Evolutionary conservation across 139 green algal species (phyloP).

Genomic region (Trebouxia sp.): DNA sequence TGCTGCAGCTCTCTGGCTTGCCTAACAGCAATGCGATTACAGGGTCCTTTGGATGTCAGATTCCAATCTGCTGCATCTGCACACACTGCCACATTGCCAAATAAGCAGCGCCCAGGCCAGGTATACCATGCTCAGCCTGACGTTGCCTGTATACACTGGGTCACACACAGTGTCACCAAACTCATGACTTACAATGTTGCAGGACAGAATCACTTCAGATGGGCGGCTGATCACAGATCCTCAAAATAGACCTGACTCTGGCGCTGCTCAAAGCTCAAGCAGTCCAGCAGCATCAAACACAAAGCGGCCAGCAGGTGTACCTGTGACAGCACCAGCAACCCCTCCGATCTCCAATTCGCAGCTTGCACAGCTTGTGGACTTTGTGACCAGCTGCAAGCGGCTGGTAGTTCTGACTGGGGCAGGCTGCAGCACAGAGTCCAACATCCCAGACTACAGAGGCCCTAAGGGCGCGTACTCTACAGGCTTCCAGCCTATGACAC

Average conservation of each 20-base stretch:
- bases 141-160: background rate
- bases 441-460: constrained; percentile 92
- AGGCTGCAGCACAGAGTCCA: constrained; percentile 67
- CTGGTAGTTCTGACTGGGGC: constrained; percentile 57
- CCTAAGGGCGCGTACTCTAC: constrained; percentile 87
- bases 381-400: constrained; percentile 34
- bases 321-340: constrained; percentile 24
- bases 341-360: constrained; percentile 20
- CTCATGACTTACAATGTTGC: background rate
- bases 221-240: constrained; percentile 10
- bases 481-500: constrained; percentile 96
- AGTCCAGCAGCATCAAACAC: background rate
- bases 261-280: background rate
- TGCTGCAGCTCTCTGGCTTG: too few species aligned
- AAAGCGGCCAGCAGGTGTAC: constrained; percentile 18
- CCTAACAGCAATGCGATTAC: too few species aligned
- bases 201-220: constrained; percentile 32
- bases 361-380: constrained; percentile 54
- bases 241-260: background rate
- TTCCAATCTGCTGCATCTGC: background rate
- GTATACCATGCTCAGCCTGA: background rate
- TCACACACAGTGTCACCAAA: too few species aligned
- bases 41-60: too few species aligned
- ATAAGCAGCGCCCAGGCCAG: background rate
- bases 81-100: background rate